Percentiles rank a stretch among this genome's conserved stretches.
Evolutionary conservation across 176 grass and related monocot genomes (phyloP).

Genomic region (Cenchrus fungigraminus): DNA sequence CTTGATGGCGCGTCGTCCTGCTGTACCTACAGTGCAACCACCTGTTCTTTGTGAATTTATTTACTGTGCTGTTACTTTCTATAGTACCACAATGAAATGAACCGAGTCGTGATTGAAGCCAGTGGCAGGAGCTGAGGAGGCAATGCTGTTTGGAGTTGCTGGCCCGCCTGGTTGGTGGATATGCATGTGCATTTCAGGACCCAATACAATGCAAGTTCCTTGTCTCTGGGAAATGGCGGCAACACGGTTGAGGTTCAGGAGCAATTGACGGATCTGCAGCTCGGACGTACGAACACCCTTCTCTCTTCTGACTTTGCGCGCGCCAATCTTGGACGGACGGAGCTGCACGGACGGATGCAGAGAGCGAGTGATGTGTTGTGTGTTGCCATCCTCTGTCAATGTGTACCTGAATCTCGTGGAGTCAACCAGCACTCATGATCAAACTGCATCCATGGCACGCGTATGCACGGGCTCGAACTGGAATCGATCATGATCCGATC

Average conservation of each 20-base stretch:
- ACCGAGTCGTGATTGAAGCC: too few relatives aligned
- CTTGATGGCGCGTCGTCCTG: too few relatives aligned
- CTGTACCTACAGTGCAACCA: too few relatives aligned
- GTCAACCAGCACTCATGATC: conserved; percentile 9
- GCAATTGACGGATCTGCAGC: conserved; percentile 17
- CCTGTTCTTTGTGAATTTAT: too few relatives aligned
- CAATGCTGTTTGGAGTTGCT: too few relatives aligned
- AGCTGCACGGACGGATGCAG: too few relatives aligned
- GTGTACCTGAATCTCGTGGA: not conserved
- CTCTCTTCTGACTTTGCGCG: conserved; percentile 1
- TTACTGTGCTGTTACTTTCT: too few relatives aligned
- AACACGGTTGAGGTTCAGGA: conserved; percentile 45
- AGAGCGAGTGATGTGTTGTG: not conserved
- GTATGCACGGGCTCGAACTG: not conserved
- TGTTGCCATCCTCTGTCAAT: not conserved
- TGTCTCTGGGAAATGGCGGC: not conserved
- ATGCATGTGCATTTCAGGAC: not conserved
- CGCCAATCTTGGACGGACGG: not conserved
- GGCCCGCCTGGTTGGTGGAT: conserved; percentile 16
- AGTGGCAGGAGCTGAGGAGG: too few relatives aligned
- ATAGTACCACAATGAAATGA: too few relatives aligned
- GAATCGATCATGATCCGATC: too few relatives aligned
- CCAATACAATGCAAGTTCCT: not conserved
- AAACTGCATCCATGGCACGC: not conserved
- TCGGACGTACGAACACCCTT: not conserved